Conservation (phyloP, 2,329 filamentous ascomycete species). For the Colletotrichum sp. region DNA sequence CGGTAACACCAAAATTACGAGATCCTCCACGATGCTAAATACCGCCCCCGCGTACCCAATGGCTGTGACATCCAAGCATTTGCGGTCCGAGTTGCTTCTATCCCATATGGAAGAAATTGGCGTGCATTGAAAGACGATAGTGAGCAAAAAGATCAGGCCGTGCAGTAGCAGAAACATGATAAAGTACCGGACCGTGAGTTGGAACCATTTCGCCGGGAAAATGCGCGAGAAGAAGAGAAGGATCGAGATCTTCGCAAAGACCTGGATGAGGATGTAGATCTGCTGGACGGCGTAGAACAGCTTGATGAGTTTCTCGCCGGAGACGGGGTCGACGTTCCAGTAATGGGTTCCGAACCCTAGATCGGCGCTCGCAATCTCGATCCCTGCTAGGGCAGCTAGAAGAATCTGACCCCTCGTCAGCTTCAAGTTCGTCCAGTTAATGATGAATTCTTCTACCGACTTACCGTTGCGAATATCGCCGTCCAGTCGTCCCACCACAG, state of each 20-base stretch:
- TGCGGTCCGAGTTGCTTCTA: constrained; percentile 20
- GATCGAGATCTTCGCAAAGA: constrained; percentile 29
- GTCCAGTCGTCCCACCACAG: constrained; percentile 26
- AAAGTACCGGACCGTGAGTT: constrained; percentile 17
- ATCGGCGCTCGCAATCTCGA: constrained; percentile 24
- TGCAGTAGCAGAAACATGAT: constrained; percentile 21
- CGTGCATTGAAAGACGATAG: constrained; percentile 24
- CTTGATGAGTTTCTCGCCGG: constrained; percentile 13
- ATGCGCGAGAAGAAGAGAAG: constrained; percentile 28
- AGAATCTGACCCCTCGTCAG: constrained; percentile 6
- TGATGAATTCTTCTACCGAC: not conserved
- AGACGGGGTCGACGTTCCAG: constrained; percentile 25
- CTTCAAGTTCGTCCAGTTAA: too few species aligned
- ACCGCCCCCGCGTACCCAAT: constrained; percentile 71
- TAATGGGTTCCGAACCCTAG: constrained; percentile 28
- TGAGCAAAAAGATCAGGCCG: constrained; percentile 24
- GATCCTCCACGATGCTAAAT: constrained; percentile 71
- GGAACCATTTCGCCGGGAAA: constrained; percentile 22
- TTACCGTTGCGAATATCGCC: constrained; percentile 12
- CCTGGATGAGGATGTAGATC: constrained; percentile 28
- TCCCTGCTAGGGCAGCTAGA: constrained; percentile 19
- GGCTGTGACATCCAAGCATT: constrained; percentile 66
- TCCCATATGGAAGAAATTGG: constrained; percentile 23
- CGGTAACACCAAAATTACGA: constrained; percentile 69
- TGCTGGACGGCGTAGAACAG: constrained; percentile 26